A percentile compares a stretch with the other conserved stretches of the same genome.
Evolutionary conservation across 2,329 filamentous ascomycete species (phyloP).

Genomic region (Cladophialophora bantiana): DNA sequence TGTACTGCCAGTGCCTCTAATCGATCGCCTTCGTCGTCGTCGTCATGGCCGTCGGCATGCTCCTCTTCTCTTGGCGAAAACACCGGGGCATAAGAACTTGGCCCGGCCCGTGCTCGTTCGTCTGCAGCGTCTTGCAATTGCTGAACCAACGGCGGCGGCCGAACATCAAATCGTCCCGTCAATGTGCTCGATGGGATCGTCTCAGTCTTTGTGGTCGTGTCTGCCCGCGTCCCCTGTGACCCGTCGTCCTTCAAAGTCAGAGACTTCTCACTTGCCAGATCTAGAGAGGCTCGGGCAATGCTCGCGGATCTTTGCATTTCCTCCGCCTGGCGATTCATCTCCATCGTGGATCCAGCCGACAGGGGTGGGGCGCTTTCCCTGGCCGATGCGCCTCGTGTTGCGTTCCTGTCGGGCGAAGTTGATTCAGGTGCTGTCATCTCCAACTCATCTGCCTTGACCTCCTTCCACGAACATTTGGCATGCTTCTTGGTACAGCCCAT

Average conservation of each 20-base stretch:
- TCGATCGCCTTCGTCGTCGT: conserved; percentile 52
- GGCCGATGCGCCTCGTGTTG: conserved; percentile 27
- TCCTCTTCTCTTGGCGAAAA: conserved; percentile 16
- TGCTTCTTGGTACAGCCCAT: conserved; percentile 90
- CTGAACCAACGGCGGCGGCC: conserved; percentile 38
- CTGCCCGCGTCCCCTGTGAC: neutral
- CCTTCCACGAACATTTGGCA: conserved; percentile 85
- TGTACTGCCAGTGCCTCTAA: conserved; percentile 39
- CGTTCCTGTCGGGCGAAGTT: conserved; percentile 38
- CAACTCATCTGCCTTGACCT: conserved; percentile 76
- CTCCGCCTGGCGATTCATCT: conserved; percentile 25
- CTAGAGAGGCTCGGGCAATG: conserved; percentile 30
- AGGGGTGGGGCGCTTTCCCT: conserved; percentile 17
- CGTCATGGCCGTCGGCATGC: conserved; percentile 47
- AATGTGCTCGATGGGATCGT: conserved; percentile 6
- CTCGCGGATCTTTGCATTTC: conserved; percentile 14
- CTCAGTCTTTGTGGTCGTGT: conserved; percentile 18
- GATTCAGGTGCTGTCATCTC: conserved; percentile 28
- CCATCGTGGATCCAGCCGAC: conserved; percentile 27
- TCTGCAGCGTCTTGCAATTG: conserved; percentile 36
- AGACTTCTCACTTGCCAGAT: conserved; percentile 21
- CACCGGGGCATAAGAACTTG: conserved; percentile 6
- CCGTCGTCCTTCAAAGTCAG: conserved; percentile 14
- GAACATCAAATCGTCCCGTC: conserved; percentile 37
- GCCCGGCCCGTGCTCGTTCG: conserved; percentile 13